Evolutionary conservation across 805 yeast species (phyloP), one percentile per base, ranked within the genome.

Genomic region (Teunomyces pallodes): DNA sequence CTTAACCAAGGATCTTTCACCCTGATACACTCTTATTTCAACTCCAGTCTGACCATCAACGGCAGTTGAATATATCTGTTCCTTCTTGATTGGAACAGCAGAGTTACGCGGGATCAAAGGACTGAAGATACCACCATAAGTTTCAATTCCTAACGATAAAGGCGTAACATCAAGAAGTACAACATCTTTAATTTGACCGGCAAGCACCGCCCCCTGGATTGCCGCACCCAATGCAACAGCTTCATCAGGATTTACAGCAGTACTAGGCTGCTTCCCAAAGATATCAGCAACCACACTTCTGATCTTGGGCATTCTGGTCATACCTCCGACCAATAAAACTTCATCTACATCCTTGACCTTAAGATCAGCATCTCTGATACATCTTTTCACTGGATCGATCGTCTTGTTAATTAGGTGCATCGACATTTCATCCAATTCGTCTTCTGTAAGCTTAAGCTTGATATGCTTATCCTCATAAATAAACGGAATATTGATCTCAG

Each of bases 281-380:
- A 84, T 54, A 8, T 72, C 70, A 52, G 74, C 77, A 16, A 87
- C 92, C 6, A 82, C 73, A 33, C 75, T 75, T 51, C 90, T 72
- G 50, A 87, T 81, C 66, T 82, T 83, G 47, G 95, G 95, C 96
- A 87, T 87, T 66, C 95, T 74, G 3, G 96, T 87, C 95, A 87
- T 87, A 54, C 96, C 96, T 49, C 96, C 96, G 35, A 87, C 95
- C 38, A 87, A 63, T 39, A 87, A 80, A 28, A 87, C 82, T 63
- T 87, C 90, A 60, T 87, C 87, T 43, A 87, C 75, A 31, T 86
- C 89, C 30, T 77, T 76, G 6, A 83, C 72, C 38, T 81, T 73
- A 53, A 87, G 67, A 33, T 80, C 85, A 1, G 94, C 90, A 68
- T 87, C 96, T 57, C 81, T 78, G 41, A 87, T 64, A 36, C 94